Conservation (phyloP, 2,329 filamentous ascomycete species). For the Chrysoporthe austroafricana region DNA sequence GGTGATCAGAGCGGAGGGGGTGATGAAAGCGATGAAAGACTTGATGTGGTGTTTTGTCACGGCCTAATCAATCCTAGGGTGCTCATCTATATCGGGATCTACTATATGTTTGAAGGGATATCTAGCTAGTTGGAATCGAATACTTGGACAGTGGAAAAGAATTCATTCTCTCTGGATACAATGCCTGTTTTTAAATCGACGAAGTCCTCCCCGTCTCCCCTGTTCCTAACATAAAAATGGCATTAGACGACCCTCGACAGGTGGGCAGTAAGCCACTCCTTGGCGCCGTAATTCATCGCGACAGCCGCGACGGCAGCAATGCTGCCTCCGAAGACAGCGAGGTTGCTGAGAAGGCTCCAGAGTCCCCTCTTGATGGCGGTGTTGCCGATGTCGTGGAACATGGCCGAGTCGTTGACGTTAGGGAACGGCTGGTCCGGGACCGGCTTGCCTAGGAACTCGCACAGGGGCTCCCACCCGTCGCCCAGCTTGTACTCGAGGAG, state of each 20-base stretch:
- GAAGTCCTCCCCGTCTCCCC: too few relatives aligned
- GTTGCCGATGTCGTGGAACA: slow-evolving; percentile 20
- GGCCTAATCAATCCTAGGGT: too few relatives aligned
- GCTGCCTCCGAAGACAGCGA: slow-evolving; percentile 18
- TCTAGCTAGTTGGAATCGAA: not conserved
- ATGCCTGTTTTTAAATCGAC: too few relatives aligned
- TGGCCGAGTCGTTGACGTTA: slow-evolving; percentile 23
- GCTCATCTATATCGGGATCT: not conserved
- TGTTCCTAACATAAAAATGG: not conserved
- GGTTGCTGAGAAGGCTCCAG: slow-evolving; percentile 15
- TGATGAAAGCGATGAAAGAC: too few relatives aligned
- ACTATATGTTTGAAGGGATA: not conserved
- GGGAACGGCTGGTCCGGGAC: slow-evolving; percentile 26
- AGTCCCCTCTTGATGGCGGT: slow-evolving; percentile 13
- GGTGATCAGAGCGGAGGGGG: too few relatives aligned
- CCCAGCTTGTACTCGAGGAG: slow-evolving; percentile 26
- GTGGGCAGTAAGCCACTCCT: slow-evolving; percentile 16
- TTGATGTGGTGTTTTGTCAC: too few relatives aligned
- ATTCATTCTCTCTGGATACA: too few relatives aligned
- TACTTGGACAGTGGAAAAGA: not conserved
- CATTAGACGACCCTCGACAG: not conserved
- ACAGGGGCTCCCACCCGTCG: slow-evolving; percentile 28
- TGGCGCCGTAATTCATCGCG: slow-evolving; percentile 22
- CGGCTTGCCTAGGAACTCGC: slow-evolving; percentile 24
- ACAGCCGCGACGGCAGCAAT: slow-evolving; percentile 20